Conservation (phyloP, 768 basidiomycete species). For the Panus rudis region DNA sequence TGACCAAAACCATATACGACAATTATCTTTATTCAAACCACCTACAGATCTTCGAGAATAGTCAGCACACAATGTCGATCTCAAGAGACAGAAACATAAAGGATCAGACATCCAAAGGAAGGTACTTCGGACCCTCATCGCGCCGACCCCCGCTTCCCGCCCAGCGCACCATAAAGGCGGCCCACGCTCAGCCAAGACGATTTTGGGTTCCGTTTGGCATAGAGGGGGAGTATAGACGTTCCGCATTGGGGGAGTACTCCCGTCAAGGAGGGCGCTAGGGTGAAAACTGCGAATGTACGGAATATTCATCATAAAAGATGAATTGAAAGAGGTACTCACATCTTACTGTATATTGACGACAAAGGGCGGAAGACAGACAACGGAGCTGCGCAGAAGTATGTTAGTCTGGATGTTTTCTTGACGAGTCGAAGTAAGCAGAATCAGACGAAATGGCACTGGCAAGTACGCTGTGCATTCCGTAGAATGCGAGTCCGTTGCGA, state of each 20-base stretch:
- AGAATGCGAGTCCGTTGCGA: conserved; percentile 67
- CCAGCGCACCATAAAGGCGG: conserved; percentile 65
- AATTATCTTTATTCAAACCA: no score
- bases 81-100: conserved; percentile 12
- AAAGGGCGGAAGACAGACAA: no score
- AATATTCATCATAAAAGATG: conserved; percentile 36
- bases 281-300: conserved; percentile 86
- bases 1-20: no score
- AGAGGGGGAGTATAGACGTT: conserved; percentile 70
- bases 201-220: conserved; percentile 62
- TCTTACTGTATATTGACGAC: no score
- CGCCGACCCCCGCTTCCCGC: conserved; percentile 65
- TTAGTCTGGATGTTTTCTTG: not conserved
- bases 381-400: no score
- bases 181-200: conserved; percentile 51
- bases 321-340: no score
- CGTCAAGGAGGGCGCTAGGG: conserved; percentile 54
- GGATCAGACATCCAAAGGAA: conserved; percentile 89
- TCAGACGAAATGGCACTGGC: conserved; percentile 89
- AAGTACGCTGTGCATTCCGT: conserved; percentile 66
- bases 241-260: conserved; percentile 69
- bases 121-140: conserved; percentile 61
- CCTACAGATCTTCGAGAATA: no score
- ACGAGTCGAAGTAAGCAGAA: conserved; percentile 10
- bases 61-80: conserved; percentile 5